These are phyloP conservation scores for Ogataea pignaliae DNA, from an alignment of 805 yeast genomes.

Conservation along the genomic window DNA sequence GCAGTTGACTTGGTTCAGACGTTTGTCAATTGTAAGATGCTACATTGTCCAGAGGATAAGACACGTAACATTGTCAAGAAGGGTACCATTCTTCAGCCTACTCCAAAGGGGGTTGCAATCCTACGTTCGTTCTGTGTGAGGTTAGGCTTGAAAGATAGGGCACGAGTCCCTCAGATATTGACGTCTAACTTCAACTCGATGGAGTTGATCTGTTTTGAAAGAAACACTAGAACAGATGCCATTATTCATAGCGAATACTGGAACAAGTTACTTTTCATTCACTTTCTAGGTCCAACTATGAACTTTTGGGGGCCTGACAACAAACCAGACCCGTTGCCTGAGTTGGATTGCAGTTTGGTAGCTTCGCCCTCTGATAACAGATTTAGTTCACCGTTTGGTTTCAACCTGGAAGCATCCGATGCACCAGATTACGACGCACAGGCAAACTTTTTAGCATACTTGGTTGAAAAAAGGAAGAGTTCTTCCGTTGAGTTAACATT, in stretches of 20 bases:
- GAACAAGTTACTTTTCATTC: conserved; percentile 56
- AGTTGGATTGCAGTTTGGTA: conserved; percentile 21
- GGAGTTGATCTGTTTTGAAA: conserved; percentile 63
- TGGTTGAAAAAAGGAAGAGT: conserved; percentile 17
- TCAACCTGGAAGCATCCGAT: conserved; percentile 5
- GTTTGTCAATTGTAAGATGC: conserved; percentile 56
- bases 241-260: conserved; percentile 60
- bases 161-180: conserved; percentile 30
- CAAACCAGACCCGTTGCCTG: conserved; percentile 44
- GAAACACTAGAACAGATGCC: conserved; percentile 53
- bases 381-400: conserved; percentile 10
- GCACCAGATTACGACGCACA: conserved; percentile 8
- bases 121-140: conserved; percentile 56
- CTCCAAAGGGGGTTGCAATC: conserved; percentile 83
- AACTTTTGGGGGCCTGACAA: conserved; percentile 64
- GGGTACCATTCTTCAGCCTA: conserved; percentile 62
- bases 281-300: conserved; percentile 60
- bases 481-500: not conserved
- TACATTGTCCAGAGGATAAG: conserved; percentile 74
- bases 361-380: conserved; percentile 4
- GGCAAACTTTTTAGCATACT: conserved; percentile 17
- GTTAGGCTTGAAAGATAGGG: conserved; percentile 42
- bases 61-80: conserved; percentile 48
- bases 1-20: conserved; percentile 43
- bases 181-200: conserved; percentile 62